Base-by-base conservation (phyloP, 1,284 basidiomycete species). In the Psilocybe mexicana region DNA sequence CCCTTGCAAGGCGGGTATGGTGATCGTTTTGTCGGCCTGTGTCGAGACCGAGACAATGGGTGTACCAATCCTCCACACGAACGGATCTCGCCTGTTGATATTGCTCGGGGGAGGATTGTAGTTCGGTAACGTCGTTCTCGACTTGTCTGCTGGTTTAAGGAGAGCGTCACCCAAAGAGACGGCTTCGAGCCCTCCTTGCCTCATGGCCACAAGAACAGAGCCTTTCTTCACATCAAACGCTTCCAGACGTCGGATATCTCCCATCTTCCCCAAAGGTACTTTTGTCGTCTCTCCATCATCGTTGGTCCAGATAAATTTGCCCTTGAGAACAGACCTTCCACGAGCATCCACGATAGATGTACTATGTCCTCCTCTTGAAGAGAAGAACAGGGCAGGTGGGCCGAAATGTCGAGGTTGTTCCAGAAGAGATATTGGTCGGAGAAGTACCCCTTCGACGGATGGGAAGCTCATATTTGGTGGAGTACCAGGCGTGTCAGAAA, bases 331-430 rank as follows among this genome's bases (percentile, higher is more conserved):
- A 4, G 90, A 90, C 54, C 89, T 79, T 33, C 92, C 92, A 24
- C 91, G 83, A 25, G 87, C 83, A 66, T 93, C 92, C 23, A 94
- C 92, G 52, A 94, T 92, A 3, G 88, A 81, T 0, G 91, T 94
- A 62, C 90, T 90, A 65, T 92, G 88, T 1, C 89, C 88, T 23
- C 93, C 92, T 28, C 91, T 85, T 18, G 91, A 90, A 23, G 92
- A 93, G 70, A 85, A 94, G 75, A 94, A 94, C 18, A 94, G 72
- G 0, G 92, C 90, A 1, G 92, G 92, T 23, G 92, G 92, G 0
- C 92, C 92, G 63, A 90, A 93, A 67, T 92, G 89, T 33, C 80
- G 81, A 2, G 92, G 87, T 65, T 94, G 92, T 12, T 86, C 72
- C n/a, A 94, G 77, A 3, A 94, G 78, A 18, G 92, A 93, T 57